phyloP scores from a whole-genome alignment of 78 protist genomes.

The Dictyostelium purpureum region DNA sequence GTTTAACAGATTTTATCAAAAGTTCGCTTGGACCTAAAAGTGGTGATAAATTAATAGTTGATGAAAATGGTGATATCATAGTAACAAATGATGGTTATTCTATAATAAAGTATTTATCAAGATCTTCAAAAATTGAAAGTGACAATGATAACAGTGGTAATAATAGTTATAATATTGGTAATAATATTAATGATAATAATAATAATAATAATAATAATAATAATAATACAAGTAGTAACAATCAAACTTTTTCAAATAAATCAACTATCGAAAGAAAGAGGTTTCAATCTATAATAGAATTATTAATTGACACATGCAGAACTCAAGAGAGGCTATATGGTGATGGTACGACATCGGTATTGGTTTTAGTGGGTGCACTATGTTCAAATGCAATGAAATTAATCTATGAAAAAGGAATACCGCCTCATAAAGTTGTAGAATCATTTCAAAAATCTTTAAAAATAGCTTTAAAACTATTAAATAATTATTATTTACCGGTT shows the following conservation, averaged over 20 bases:
- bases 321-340: conserved; percentile 57
- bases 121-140: neutral
- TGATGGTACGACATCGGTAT: conserved; percentile 65
- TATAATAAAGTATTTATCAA: conserved; percentile 6
- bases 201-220: neutral
- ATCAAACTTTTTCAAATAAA: neutral
- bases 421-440: neutral
- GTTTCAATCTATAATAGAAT: conserved; percentile 30
- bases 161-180: neutral
- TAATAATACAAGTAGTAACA: neutral
- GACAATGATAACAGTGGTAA: neutral
- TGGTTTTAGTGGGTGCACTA: conserved; percentile 48
- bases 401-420: conserved; percentile 23
- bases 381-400: conserved; percentile 2
- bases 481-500: neutral
- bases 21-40: conserved; percentile 29
- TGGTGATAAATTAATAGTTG: conserved; percentile 60
- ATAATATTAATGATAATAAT: neutral
- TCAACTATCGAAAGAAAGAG: neutral
- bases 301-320: conserved; percentile 25
- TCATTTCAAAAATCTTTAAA: neutral
- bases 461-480: neutral
- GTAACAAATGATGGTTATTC: conserved; percentile 65
- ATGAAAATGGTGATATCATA: conserved; percentile 21
- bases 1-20: neutral